A percentile compares a stretch with the other conserved stretches of the same genome.
phyloP scores from a whole-genome alignment of 148 eudicot genomes.

The Chenopodium suecicum region DNA sequence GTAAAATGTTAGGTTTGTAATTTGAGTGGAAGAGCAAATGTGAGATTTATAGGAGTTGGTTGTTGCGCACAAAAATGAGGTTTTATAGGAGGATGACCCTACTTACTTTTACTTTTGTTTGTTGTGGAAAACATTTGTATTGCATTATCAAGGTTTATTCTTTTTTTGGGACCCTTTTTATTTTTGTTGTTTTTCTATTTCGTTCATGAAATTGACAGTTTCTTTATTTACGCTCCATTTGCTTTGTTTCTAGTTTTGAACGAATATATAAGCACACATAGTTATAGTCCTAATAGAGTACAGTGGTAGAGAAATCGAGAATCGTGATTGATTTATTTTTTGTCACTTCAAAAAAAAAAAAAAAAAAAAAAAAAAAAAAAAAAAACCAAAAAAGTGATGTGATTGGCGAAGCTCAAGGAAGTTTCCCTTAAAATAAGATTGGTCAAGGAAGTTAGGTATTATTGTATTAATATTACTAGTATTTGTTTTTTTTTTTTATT shows the following conservation, averaged over 20 bases:
- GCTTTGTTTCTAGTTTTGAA: neutral
- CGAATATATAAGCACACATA: too few species aligned
- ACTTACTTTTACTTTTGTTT: constrained; percentile 9
- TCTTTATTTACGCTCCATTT: neutral
- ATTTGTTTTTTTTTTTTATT: too few species aligned
- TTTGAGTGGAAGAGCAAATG: neutral
- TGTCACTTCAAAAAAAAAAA: too few species aligned
- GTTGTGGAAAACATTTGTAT: constrained; percentile 14
- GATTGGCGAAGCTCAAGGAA: too few species aligned
- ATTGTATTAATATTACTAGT: too few species aligned
- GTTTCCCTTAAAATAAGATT: too few species aligned
- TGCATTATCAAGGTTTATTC: constrained; percentile 2
- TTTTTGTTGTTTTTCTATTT: neutral
- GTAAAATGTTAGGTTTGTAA: neutral
- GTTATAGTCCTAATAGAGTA: neutral
- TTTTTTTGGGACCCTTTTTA: neutral
- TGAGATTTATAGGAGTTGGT: constrained; percentile 10
- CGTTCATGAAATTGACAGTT: neutral
- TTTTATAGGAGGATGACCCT: constrained; percentile 13
- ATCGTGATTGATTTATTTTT: too few species aligned
- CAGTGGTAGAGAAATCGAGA: too few species aligned
- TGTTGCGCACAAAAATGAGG: constrained; percentile 23
- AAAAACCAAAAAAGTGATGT: too few species aligned
- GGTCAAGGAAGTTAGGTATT: too few species aligned
- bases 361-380: too few species aligned